Evolutionary conservation across 2,329 filamentous ascomycete genomes (phyloP), one percentile per base, ranked within the genome.

Genomic region (Sporothrix sp.): DNA sequence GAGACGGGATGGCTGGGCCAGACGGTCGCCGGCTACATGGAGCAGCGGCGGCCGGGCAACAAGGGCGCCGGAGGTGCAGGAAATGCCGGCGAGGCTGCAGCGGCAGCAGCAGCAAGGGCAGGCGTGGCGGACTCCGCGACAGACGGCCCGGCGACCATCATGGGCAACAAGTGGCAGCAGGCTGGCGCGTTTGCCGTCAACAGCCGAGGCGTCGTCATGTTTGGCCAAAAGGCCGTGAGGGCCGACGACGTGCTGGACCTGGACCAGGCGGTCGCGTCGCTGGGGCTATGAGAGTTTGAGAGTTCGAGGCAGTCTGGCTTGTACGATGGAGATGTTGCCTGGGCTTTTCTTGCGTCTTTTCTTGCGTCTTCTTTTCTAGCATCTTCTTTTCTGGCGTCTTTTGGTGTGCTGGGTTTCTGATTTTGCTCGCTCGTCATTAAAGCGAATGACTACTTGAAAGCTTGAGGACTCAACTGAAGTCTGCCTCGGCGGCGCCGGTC

Each of bases 81-180:
- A 58, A 73, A 76, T 32, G 28, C 32, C 32, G 28, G 49, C 18
- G 54, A 33, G 37, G 36, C 23, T 38, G 8, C 35, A 38, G n/a
- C 27, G 21, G 14, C n/a, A 14, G n/a, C 14, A n/a, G 32, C 39
- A 30, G 13, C 25, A 9, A 25, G 13, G 11, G 11, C 28, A 5
- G 50, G 27, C 2, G 52, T 32, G 7, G 51, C 50, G 2, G 60
- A 58, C 1, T 61, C 60, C 6, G 63, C 61, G 4, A 62, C 38
- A 57, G 6, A 65, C 3, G 71, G 66, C 0, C 66, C 68, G 0
- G 65, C 63, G 23, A 74, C 68, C 33, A 66, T 69, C 5, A 69
- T 76, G 67, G 72, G 74, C 2, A 78, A 75, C 57, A 77, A 77
- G 64, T 78, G 75, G 74, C 75, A 76, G 61, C 71, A 75, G 59